A percentile compares a stretch with the other conserved stretches of the same genome.
Conservation (phyloP, 768 basidiomycete species). For the Hypholoma sublateritium region DNA sequence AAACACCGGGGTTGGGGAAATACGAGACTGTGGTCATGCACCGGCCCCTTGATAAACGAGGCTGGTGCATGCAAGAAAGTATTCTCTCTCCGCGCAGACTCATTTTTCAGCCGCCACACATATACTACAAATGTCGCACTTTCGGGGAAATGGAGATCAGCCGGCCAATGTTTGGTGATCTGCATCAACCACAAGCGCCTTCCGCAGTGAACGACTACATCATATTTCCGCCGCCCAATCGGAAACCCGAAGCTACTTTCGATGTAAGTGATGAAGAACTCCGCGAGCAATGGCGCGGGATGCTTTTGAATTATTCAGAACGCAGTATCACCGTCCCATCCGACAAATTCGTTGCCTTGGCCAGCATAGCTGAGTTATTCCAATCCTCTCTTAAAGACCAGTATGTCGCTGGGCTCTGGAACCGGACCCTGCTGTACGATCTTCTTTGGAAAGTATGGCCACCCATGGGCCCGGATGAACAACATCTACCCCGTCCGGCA, state of each 20-base stretch:
- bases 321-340: constrained; percentile 6
- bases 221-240: not conserved
- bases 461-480: not conserved
- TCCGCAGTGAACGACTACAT: not conserved
- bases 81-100: constrained; percentile 4
- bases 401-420: constrained; percentile 11
- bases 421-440: not conserved
- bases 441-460: constrained; percentile 4
- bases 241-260: not conserved
- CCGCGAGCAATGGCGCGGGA: not conserved
- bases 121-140: constrained; percentile 8
- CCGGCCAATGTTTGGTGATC: not conserved
- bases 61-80: constrained; percentile 12
- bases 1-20: not conserved
- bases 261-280: not conserved
- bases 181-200: not conserved
- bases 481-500: not conserved
- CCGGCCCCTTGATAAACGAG: constrained; percentile 2
- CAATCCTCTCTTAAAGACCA: not conserved
- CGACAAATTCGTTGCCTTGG: constrained; percentile 6
- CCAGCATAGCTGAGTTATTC: constrained; percentile 6
- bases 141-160: not conserved
- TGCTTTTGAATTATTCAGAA: not conserved
- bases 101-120: constrained; percentile 6
- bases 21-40: not conserved